These are phyloP conservation scores for Phaeoacremonium minimum DNA, from an alignment of 2,329 filamentous ascomycete genomes.

Conservation along the genomic window DNA sequence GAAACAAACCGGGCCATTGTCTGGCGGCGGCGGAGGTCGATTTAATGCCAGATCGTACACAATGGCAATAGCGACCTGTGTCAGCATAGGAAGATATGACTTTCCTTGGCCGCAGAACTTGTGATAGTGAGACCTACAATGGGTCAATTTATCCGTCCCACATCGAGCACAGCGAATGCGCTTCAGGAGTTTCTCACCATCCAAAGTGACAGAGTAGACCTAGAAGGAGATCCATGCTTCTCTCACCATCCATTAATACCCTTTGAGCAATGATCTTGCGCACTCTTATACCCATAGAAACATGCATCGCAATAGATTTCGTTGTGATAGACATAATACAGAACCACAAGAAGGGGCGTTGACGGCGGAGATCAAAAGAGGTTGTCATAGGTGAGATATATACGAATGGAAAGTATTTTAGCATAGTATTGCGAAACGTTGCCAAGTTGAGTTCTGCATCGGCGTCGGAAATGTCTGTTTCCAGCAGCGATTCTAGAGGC, in stretches of 20 bases:
- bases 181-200: conserved; percentile 30
- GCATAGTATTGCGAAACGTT: conserved; percentile 32
- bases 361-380: conserved; percentile 28
- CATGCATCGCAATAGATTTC: conserved; percentile 34
- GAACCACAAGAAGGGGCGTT: conserved; percentile 44
- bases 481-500: background rate
- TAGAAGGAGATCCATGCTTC: conserved; percentile 45
- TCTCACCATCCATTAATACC: conserved; percentile 42
- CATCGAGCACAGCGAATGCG: background rate
- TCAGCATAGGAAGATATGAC: conserved; percentile 38
- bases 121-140: conserved; percentile 30
- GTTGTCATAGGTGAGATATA: conserved; percentile 28
- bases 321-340: conserved; percentile 42
- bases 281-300: conserved; percentile 30
- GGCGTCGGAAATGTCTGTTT: conserved; percentile 3
- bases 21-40: conserved; percentile 25
- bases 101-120: conserved; percentile 27
- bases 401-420: conserved; percentile 39
- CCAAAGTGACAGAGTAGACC: conserved; percentile 39
- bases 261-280: conserved; percentile 39
- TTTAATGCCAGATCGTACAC: conserved; percentile 42
- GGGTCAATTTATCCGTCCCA: conserved; percentile 5
- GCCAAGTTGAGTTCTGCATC: conserved; percentile 33
- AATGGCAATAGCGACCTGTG: conserved; percentile 36
- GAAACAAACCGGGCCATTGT: conserved; percentile 25